These are phyloP conservation scores for Chytriomyces hyalinus DNA, from an alignment of 192 early-diverging fungal species.

Conservation along the genomic window DNA sequence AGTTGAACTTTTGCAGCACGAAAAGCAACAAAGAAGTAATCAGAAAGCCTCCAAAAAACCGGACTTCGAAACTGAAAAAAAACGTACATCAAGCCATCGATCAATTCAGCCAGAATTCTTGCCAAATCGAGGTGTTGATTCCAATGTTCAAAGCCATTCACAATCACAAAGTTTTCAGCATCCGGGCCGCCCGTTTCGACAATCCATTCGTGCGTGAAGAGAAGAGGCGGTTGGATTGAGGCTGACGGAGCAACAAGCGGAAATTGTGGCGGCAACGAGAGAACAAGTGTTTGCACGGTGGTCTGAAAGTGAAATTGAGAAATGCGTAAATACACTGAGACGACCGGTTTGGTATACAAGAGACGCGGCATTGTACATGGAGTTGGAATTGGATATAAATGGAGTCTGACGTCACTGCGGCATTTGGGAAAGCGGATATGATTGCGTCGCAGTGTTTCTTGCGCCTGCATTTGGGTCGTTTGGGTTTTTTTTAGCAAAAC, in stretches of 20 bases:
- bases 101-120: neutral
- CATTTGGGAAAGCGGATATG: neutral
- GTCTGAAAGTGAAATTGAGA: too few species aligned
- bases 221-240: neutral
- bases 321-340: too few species aligned
- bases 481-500: too few species aligned
- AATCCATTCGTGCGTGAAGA: neutral
- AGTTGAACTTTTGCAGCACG: too few species aligned
- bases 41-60: neutral
- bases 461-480: neutral
- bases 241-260: neutral
- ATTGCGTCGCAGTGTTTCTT: neutral
- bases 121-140: neutral
- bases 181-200: neutral
- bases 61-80: neutral
- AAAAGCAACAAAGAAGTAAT: neutral
- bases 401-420: neutral
- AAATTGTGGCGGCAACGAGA: neutral
- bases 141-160: conserved; percentile 7
- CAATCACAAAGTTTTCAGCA: conserved; percentile 18
- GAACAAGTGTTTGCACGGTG: neutral
- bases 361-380: neutral
- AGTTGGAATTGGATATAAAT: neutral
- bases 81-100: neutral
- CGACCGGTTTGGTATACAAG: too few species aligned